Percentiles rank a stretch among this genome's conserved stretches.
These are phyloP conservation scores for Elsinoe necatrix DNA, from an alignment of 2,329 filamentous ascomycete genomes.

Conservation along the genomic window DNA sequence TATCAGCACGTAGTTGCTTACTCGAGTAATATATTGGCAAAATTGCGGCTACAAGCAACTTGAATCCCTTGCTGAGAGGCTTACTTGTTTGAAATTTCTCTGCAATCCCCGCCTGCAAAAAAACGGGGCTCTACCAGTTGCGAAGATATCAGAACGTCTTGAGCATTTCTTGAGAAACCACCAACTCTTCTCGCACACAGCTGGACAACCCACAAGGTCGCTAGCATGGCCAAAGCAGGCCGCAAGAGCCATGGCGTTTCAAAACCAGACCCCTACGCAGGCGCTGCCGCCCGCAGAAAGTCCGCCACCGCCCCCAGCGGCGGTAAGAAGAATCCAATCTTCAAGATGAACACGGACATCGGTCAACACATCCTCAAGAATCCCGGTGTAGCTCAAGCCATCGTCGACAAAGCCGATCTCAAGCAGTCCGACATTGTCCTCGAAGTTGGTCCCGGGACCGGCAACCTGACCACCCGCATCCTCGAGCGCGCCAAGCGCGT, in stretches of 20 bases:
- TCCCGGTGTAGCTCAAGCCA: constrained; percentile 71
- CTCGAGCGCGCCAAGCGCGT: constrained; percentile 76
- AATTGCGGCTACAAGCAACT: too few relatives aligned
- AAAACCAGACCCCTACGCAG: constrained; percentile 38
- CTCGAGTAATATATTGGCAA: background rate
- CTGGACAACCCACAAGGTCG: background rate
- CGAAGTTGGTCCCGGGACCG: constrained; percentile 84
- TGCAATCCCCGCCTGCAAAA: too few relatives aligned
- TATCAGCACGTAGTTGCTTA: background rate
- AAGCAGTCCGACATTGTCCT: constrained; percentile 86
- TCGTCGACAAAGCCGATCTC: constrained; percentile 77
- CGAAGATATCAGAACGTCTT: too few relatives aligned
- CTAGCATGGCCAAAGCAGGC: constrained; percentile 38
- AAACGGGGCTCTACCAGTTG: too few relatives aligned
- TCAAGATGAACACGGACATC: constrained; percentile 92
- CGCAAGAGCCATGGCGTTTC: constrained; percentile 31
- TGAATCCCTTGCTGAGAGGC: too few relatives aligned
- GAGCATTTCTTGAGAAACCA: too few relatives aligned
- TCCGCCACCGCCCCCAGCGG: constrained; percentile 21
- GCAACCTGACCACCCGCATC: constrained; percentile 82
- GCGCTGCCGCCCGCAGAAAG: constrained; percentile 42
- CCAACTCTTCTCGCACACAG: too few relatives aligned
- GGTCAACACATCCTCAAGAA: constrained; percentile 92
- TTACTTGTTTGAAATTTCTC: too few relatives aligned
- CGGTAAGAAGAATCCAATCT: constrained; percentile 66